phyloP scores from a whole-genome alignment of 129 eudicot genomes.

The Scalesia atractyloides region DNA sequence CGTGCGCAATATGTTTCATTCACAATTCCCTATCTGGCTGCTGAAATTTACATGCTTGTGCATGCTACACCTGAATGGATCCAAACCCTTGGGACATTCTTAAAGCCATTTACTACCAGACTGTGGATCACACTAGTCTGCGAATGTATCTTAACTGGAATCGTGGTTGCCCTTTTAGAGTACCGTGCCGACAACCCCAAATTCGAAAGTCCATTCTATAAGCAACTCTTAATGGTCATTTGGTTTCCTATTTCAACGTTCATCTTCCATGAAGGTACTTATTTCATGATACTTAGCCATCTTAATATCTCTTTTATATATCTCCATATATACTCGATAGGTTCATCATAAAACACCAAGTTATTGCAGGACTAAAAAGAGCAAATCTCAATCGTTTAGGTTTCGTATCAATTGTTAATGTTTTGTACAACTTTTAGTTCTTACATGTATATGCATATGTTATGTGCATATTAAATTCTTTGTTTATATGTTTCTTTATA shows the following conservation, averaged over 20 bases:
- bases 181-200: constrained; percentile 22
- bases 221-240: constrained; percentile 21
- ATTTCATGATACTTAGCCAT: neutral
- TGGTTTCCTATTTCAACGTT: constrained; percentile 36
- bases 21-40: constrained; percentile 30
- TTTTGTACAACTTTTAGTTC: no score
- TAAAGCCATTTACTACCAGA: constrained; percentile 28
- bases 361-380: no score
- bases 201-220: constrained; percentile 20
- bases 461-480: no score
- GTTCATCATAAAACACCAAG: no score
- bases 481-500: no score
- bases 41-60: constrained; percentile 40
- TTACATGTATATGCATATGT: no score
- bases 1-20: constrained; percentile 20
- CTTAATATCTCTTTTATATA: neutral
- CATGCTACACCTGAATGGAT: constrained; percentile 24
- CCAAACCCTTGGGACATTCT: constrained; percentile 25
- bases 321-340: neutral
- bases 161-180: constrained; percentile 25
- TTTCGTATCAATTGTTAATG: no score
- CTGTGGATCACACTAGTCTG: constrained; percentile 28
- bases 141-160: constrained; percentile 12
- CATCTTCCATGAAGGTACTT: constrained; percentile 35
- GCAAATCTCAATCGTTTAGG: no score